Evolutionary conservation across 495 filamentous ascomycete genomes (phyloP).

Genomic region (Collariella sp.): DNA sequence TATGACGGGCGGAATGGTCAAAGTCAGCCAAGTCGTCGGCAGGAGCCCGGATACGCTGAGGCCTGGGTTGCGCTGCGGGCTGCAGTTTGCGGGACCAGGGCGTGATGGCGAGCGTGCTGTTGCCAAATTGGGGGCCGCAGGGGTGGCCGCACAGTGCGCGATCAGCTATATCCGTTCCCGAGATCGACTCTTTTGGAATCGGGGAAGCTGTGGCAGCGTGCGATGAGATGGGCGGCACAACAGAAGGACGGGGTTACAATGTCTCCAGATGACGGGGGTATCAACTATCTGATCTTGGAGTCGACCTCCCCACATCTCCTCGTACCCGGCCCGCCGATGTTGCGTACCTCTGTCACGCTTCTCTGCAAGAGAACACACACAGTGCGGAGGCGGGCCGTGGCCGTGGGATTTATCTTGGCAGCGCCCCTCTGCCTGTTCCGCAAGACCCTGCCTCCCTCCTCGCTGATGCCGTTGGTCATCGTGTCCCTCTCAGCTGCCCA

Average conservation of each 20-base stretch:
- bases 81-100: neutral
- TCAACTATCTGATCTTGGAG: no score
- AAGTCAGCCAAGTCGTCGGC: neutral
- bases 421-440: neutral
- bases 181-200: no score
- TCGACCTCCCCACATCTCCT: no score
- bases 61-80: neutral
- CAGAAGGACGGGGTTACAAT: no score
- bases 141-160: neutral
- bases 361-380: neutral
- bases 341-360: no score
- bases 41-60: neutral
- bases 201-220: no score
- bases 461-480: conserved; percentile 2
- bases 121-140: neutral
- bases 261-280: no score
- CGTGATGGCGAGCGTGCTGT: neutral
- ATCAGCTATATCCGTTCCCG: neutral
- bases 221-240: no score
- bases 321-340: no score
- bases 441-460: neutral
- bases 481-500: neutral
- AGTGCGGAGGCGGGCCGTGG: neutral
- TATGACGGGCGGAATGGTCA: neutral
- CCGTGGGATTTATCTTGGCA: neutral